Base-by-base conservation (phyloP, 345 rosid genomes). In the Populus deltoides region DNA sequence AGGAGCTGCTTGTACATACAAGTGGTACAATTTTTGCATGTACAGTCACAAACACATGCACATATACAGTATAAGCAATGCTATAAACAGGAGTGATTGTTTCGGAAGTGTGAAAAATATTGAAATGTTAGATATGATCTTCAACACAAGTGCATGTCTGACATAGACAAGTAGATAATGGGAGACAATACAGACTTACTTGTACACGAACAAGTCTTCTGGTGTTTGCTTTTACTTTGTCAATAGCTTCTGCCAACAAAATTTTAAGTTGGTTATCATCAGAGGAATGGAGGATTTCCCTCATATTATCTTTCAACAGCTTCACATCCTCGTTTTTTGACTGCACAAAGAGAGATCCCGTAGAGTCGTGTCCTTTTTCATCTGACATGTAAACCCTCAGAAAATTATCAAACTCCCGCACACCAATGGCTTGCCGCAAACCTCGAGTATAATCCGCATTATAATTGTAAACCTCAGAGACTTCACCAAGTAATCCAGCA, bases 121-220 rank as follows among this genome's bases (percentile, higher is more conserved):
- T 1, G 18, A 13, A 45, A 47, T 15, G 17, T 47, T 18, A 47
- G 51, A 53, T n/a, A 53, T 22, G 57, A 29, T 10, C 66, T 22
- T 49, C 29, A 47, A 20, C 45, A 17, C 12, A 12, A 7, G 24
- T 55, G 47, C 39, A 27, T 24, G 41, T 22, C 39, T n/a, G 25
- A 11, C 51, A 47, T 3, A 47, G 35, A 24, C 51, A 47, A 47
- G 17, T n/a, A 61, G 22, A 61, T 61, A 61, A 25, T 61, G 17
- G 6, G 27, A 39, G 4, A 51, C 20, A 63, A 39, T 10, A 39
- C 16, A 22, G 10, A 88, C 97, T 88, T 90, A 92, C 99, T 87
- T 96, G 98, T 65, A 90, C 91, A 66, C 92, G 98, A 45, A 94
- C 90, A 75, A 94, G 98, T 86, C 91, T 91, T 82, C 95, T 84